A percentile compares a stretch with the other conserved stretches of the same genome.
Evolutionary conservation across 75 land plant genomes (phyloP).

Genomic region (Chamaecyparis obtusa): DNA sequence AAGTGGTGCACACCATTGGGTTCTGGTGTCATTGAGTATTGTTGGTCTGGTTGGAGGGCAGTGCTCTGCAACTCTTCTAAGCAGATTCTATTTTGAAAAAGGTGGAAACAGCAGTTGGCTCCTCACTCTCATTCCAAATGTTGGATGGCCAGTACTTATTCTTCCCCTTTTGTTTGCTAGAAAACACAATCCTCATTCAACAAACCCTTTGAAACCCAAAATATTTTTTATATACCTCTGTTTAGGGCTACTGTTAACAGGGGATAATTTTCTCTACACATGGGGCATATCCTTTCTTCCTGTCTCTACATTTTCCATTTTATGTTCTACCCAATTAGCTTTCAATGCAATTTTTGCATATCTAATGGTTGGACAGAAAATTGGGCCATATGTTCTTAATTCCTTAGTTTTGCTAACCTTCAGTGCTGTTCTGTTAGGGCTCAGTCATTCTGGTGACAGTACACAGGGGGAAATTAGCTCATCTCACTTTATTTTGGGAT

Average conservation of each 20-base stretch:
- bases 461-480: conserved; percentile 4
- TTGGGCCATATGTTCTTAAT: conserved; percentile 44
- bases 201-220: neutral
- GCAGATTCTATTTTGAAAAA: conserved; percentile 54
- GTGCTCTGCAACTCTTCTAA: conserved; percentile 40
- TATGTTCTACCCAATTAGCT: conserved; percentile 54
- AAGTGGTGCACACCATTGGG: conserved; percentile 16
- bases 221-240: neutral
- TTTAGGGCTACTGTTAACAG: conserved; percentile 45
- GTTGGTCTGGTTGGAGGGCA: conserved; percentile 42
- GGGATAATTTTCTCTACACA: conserved; percentile 58
- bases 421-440: conserved; percentile 40
- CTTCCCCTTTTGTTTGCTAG: conserved; percentile 24
- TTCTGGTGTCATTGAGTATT: conserved; percentile 36
- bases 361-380: conserved; percentile 45
- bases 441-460: conserved; percentile 21
- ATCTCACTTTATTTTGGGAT: conserved; percentile 30
- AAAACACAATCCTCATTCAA: neutral
- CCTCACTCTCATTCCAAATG: conserved; percentile 45
- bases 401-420: conserved; percentile 55
- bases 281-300: conserved; percentile 54
- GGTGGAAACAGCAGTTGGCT: conserved; percentile 29
- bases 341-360: conserved; percentile 60
- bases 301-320: conserved; percentile 59
- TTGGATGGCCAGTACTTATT: conserved; percentile 64